These are phyloP conservation scores for Basidiobolus meristosporus DNA, from an alignment of 371 early-diverging fungal genomes.

Conservation along the genomic window DNA sequence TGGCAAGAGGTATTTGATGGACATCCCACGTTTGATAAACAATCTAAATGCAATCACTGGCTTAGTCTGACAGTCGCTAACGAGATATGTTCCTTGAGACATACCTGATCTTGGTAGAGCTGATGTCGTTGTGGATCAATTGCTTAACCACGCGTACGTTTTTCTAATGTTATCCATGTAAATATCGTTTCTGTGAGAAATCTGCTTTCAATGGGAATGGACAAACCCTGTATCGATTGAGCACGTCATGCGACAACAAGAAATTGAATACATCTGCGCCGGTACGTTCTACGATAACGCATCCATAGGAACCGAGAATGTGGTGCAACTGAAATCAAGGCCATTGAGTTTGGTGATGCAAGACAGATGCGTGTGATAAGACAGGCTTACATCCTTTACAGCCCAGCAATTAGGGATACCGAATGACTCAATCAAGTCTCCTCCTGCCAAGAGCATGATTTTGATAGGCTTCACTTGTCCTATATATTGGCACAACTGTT, in stretches of 20 bases:
- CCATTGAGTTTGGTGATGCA: not conserved
- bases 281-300: slow-evolving; percentile 85
- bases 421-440: slow-evolving; percentile 91
- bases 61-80: not conserved
- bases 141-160: slow-evolving; percentile 88
- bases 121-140: slow-evolving; percentile 89
- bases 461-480: slow-evolving; percentile 36
- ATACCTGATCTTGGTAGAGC: slow-evolving; percentile 81
- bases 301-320: slow-evolving; percentile 85
- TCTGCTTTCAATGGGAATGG: not conserved
- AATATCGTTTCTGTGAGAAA: not conserved
- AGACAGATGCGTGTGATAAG: not conserved
- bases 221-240: slow-evolving; percentile 70
- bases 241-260: slow-evolving; percentile 68
- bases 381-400: slow-evolving; percentile 60
- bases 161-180: slow-evolving; percentile 19
- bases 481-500: slow-evolving; percentile 3
- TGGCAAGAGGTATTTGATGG: slow-evolving; percentile 87
- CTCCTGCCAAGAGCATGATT: slow-evolving; percentile 89
- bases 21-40: slow-evolving; percentile 84
- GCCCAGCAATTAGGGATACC: slow-evolving; percentile 84
- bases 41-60: slow-evolving; percentile 21
- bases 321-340: slow-evolving; percentile 51
- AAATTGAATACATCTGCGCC: slow-evolving; percentile 88
- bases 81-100: not conserved